These are phyloP conservation scores for Prototheca cutis DNA, from an alignment of 163 green algal species.

Conservation along the genomic window DNA sequence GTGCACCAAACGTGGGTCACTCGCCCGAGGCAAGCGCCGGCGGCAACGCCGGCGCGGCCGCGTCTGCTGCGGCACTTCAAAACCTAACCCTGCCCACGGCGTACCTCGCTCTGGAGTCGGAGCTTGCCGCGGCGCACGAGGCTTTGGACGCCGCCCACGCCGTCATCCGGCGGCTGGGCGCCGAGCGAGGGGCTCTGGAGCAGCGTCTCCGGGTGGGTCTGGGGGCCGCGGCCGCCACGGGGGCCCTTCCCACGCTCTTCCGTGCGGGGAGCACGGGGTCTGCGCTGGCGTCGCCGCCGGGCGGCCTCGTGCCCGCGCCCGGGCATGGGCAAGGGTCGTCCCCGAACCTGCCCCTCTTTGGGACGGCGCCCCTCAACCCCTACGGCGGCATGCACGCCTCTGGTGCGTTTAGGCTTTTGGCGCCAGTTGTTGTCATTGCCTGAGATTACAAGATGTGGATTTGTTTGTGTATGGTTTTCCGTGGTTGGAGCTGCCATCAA, in stretches of 20 bases:
- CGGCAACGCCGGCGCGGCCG: background rate
- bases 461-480: no score
- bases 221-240: background rate
- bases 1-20: no score
- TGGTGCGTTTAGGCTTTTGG: background rate
- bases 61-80: conserved; percentile 5
- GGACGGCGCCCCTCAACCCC: conserved; percentile 21
- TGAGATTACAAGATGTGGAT: no score
- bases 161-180: background rate
- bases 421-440: no score
- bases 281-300: background rate
- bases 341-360: conserved; percentile 7
- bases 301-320: background rate
- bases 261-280: background rate
- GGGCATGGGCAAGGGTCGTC: background rate
- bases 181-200: conserved; percentile 3
- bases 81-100: background rate
- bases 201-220: conserved; percentile 4
- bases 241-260: background rate
- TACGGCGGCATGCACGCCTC: conserved; percentile 19
- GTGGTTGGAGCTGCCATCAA: no score
- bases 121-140: conserved; percentile 19
- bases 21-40: no score
- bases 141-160: conserved; percentile 11
- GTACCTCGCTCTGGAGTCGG: background rate